Evolutionary conservation across 1,139 yeast genomes (phyloP), one percentile per base, ranked within the genome.

Genomic region (Taphrina pruni): DNA sequence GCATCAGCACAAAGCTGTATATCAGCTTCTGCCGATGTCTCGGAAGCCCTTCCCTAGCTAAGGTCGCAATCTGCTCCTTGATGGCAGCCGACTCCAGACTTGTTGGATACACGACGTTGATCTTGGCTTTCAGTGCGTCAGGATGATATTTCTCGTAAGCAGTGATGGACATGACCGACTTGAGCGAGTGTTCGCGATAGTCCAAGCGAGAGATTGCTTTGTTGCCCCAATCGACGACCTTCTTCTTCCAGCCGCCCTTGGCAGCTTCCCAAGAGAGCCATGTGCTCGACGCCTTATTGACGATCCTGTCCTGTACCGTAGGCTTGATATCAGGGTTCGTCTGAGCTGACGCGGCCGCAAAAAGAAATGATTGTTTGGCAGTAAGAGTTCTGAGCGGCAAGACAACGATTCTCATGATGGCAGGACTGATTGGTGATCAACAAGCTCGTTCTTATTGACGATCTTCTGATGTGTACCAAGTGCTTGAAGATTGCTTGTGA

Each of bases 131-230:
- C 38, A 17, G 48, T 11, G 41, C 67, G 17, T 57, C 56, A 6
- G 67, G 67, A 14, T 64, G 52, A 48, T 64, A 64, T n/a, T 61
- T 48, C 26, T 55, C 56, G 20, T 64, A 64, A 36, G 61, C 43
- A n/a, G 67, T 20, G 9, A 38, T 43, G 8, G 67, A 57, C 67
- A 64, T 54, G 61, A 69, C 51, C 14, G 48, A 43, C 54, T 65
- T 75, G 52, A 81, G 72, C 50, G 82, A 78, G 54, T 78, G 76
- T 72, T 82, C 84, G 32, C 77, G 76, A 82, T 83, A 81, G 2
- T 81, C 78, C 3, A 79, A 76, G 39, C 75, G 74, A 50, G 78
- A 77, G 52, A 81, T 65, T 54, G 81, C 73, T 60, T 73, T 73
- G n/a, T 76, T 76, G 6, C 79, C 76, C 56, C 70, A 73, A 4